Evolutionary conservation across 2,329 filamentous ascomycete species (phyloP).

Genomic region (Fusarium nelsonii): DNA sequence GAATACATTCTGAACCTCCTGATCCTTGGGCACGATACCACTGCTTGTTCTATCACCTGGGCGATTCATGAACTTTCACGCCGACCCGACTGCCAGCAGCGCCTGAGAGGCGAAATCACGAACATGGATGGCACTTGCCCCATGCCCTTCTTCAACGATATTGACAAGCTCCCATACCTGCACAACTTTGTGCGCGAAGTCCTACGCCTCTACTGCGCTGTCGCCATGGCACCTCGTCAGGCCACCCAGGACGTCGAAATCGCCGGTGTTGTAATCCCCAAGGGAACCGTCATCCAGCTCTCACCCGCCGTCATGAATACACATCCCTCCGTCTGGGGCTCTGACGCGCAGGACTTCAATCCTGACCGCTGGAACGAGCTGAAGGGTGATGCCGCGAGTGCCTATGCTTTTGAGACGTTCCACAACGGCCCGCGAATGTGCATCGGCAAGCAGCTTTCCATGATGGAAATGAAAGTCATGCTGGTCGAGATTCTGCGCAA

Average conservation of each 20-base stretch:
- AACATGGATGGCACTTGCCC: constrained; percentile 24
- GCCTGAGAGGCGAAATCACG: constrained; percentile 56
- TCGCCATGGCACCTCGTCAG: constrained; percentile 52
- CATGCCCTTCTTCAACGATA: constrained; percentile 34
- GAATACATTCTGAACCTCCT: constrained; percentile 58
- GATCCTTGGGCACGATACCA: constrained; percentile 60
- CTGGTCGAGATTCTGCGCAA: constrained; percentile 50
- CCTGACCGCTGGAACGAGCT: constrained; percentile 56
- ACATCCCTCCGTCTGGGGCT: constrained; percentile 55
- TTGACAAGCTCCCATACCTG: constrained; percentile 54
- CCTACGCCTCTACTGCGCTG: constrained; percentile 58
- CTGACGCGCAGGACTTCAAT: constrained; percentile 51
- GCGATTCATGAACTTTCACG: constrained; percentile 56
- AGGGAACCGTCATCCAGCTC: constrained; percentile 55
- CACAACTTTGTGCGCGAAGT: constrained; percentile 60
- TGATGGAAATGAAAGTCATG: constrained; percentile 56
- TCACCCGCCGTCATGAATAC: constrained; percentile 54
- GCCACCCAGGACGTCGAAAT: constrained; percentile 52
- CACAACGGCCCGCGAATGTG: constrained; percentile 55
- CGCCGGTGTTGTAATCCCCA: constrained; percentile 53
- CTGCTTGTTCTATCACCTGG: constrained; percentile 59
- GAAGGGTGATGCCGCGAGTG: constrained; percentile 41
- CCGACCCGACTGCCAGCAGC: constrained; percentile 53
- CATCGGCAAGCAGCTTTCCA: constrained; percentile 54
- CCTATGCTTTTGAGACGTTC: constrained; percentile 54